Percentiles rank a stretch among this genome's conserved stretches.
These are phyloP conservation scores for Dianthus caryophyllus DNA, from an alignment of 148 eudicot genomes.

Conservation along the genomic window DNA sequence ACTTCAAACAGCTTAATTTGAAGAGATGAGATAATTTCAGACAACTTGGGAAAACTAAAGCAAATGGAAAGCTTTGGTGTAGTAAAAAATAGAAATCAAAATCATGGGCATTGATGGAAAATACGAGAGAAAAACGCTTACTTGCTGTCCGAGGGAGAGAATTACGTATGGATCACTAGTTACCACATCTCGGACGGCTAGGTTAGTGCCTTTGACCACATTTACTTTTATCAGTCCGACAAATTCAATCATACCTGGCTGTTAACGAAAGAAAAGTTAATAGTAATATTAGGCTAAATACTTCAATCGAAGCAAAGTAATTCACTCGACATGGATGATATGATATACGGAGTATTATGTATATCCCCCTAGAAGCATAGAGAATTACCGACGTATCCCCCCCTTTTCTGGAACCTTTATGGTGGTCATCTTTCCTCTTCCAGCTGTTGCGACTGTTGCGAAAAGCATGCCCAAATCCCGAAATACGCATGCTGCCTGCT, in stretches of 20 bases:
- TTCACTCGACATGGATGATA: background rate
- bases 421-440: conserved; percentile 55
- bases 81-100: background rate
- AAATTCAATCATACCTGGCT: conserved; percentile 98
- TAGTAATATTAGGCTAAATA: background rate
- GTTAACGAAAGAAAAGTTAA: conserved; percentile 15
- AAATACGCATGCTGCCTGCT: conserved; percentile 38
- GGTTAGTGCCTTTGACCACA: conserved; percentile 79
- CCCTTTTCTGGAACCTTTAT: conserved; percentile 43
- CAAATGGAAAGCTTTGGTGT: background rate
- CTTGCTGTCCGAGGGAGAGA: conserved; percentile 83
- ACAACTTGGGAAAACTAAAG: no score
- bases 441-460: conserved; percentile 72
- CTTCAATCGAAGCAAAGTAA: background rate
- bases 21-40: background rate
- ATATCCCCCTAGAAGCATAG: background rate
- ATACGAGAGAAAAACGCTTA: conserved; percentile 34
- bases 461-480: conserved; percentile 64
- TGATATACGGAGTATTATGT: no score
- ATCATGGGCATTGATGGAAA: background rate
- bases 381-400: conserved; percentile 49
- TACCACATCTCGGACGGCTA: conserved; percentile 83
- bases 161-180: conserved; percentile 93
- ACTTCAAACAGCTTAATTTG: no score
- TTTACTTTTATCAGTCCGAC: conserved; percentile 85